Evolutionary conservation across 2,329 filamentous ascomycete species (phyloP).

Genomic region (Neonectria punicea): DNA sequence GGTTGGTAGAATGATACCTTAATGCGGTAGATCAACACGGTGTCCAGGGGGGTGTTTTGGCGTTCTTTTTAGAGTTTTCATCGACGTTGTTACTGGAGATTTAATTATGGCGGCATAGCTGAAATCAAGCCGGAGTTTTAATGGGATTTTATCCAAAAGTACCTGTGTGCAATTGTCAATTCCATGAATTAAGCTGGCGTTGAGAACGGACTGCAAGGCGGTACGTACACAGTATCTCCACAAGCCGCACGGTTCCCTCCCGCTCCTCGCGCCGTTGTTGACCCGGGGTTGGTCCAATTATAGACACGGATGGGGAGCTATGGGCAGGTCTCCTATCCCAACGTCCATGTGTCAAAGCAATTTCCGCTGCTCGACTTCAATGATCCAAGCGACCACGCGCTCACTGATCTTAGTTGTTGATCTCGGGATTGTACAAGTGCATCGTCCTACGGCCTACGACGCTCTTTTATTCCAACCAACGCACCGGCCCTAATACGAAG

Average conservation of each 20-base stretch:
- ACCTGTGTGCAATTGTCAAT: not conserved
- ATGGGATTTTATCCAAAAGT: not conserved
- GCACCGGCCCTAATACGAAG: not conserved
- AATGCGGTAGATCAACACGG: not conserved
- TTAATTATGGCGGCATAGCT: no score
- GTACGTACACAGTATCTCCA: not conserved
- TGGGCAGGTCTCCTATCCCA: constrained; percentile 16
- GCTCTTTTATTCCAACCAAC: not conserved
- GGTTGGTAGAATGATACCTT: not conserved
- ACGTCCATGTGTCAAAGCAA: constrained; percentile 16
- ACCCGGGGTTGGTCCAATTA: constrained; percentile 13
- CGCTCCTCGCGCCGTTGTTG: constrained; percentile 12
- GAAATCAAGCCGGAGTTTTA: not conserved
- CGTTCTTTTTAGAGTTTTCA: not conserved
- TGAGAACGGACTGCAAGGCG: not conserved
- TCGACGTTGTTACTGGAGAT: no score
- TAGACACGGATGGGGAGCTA: constrained; percentile 15
- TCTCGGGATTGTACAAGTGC: not conserved
- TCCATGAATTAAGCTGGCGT: not conserved
- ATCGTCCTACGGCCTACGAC: not conserved
- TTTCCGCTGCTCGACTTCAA: constrained; percentile 5
- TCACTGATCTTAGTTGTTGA: constrained; percentile 3
- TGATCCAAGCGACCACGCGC: constrained; percentile 8
- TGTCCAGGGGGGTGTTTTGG: not conserved
- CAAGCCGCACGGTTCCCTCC: not conserved